Percentiles rank a stretch among this genome's conserved stretches.
Evolutionary conservation across 345 rosid species (phyloP).

Genomic region (Erodium maritimum): DNA sequence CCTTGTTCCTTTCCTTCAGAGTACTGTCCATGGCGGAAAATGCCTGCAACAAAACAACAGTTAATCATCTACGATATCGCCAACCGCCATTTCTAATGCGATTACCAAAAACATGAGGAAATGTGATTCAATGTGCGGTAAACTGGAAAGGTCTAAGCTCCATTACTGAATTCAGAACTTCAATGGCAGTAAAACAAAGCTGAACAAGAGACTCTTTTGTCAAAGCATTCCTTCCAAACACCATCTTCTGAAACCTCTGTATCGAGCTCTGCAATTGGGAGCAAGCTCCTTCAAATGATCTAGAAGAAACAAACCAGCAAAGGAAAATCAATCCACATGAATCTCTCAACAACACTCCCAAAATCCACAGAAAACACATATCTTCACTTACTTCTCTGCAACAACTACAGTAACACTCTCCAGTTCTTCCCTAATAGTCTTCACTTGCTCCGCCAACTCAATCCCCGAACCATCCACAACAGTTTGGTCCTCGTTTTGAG

Average conservation of each 20-base stretch:
- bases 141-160: not conserved
- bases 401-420: slow-evolving; percentile 41
- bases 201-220: slow-evolving; percentile 35
- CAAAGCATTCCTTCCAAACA: slow-evolving; percentile 19
- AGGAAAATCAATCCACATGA: slow-evolving; percentile 7
- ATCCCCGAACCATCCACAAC: slow-evolving; percentile 5
- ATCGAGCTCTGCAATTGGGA: slow-evolving; percentile 42
- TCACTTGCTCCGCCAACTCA: slow-evolving; percentile 16
- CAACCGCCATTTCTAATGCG: not conserved
- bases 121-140: not conserved
- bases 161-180: slow-evolving; percentile 52
- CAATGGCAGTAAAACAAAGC: slow-evolving; percentile 41
- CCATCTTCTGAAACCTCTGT: slow-evolving; percentile 47
- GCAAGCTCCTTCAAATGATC: slow-evolving; percentile 60
- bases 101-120: not conserved
- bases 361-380: not conserved
- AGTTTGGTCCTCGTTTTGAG: slow-evolving; percentile 9
- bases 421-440: slow-evolving; percentile 40
- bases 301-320: slow-evolving; percentile 26
- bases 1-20: slow-evolving; percentile 43
- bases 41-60: slow-evolving; percentile 39
- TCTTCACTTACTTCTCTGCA: slow-evolving; percentile 58
- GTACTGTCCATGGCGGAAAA: slow-evolving; percentile 38
- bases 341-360: not conserved
- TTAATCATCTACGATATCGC: not conserved